phyloP scores from a whole-genome alignment of 352 stramenopile genomes.

The Phytophthora macrochlamydospora region DNA sequence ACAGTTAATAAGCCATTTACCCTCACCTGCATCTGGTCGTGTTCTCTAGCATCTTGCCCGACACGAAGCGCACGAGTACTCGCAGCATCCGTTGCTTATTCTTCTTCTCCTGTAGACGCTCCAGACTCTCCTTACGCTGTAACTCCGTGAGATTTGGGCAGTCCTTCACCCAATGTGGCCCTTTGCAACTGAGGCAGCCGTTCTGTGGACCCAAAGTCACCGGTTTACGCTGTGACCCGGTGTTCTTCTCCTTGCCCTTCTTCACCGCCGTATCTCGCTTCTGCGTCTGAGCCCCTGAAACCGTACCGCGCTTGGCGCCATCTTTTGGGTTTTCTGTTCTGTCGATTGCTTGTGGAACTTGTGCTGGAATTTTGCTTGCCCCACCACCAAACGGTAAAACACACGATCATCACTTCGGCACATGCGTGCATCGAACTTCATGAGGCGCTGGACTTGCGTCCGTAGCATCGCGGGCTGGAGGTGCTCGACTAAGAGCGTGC shows the following conservation, averaged over 20 bases:
- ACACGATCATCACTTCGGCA: conserved; percentile 6
- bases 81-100: too few relatives aligned
- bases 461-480: conserved; percentile 3
- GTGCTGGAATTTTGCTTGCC: conserved; percentile 12
- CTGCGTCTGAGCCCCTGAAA: too few relatives aligned
- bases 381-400: conserved; percentile 13
- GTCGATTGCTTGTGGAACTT: conserved; percentile 6
- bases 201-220: conserved; percentile 2
- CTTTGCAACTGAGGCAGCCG: conserved; percentile 13
- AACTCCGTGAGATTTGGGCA: conserved; percentile 9
- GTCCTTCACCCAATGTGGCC: conserved; percentile 1
- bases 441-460: conserved; percentile 6
- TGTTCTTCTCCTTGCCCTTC: neutral
- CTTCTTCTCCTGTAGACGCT: too few relatives aligned
- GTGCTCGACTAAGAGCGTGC: conserved; percentile 4
- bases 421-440: conserved; percentile 16
- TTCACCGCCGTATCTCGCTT: neutral
- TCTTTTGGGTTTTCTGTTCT: too few relatives aligned
- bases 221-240: neutral
- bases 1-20: too few relatives aligned
- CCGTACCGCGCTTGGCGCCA: too few relatives aligned
- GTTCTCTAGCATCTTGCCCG: too few relatives aligned
- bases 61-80: too few relatives aligned
- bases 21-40: too few relatives aligned
- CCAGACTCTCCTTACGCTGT: neutral